A percentile compares a stretch with the other conserved stretches of the same genome.
phyloP scores from a whole-genome alignment of 208 protist genomes.

The Kentomonas sorsogonicus region DNA sequence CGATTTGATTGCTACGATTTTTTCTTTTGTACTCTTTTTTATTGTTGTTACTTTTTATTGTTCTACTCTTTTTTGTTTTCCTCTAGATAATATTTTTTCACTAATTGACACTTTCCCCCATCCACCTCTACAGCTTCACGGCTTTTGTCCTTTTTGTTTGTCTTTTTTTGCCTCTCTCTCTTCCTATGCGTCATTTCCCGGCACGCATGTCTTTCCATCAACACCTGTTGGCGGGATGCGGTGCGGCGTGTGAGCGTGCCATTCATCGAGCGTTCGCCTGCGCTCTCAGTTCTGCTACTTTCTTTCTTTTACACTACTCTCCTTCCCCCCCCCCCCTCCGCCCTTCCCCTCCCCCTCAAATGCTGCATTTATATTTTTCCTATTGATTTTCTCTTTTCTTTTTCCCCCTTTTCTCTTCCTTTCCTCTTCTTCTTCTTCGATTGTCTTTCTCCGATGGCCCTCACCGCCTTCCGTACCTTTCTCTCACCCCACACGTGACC shows the following conservation, averaged over 20 bases:
- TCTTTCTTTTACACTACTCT: constrained; percentile 7
- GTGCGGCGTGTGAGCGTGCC: not conserved
- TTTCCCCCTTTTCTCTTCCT: not conserved
- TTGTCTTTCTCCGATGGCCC: not conserved
- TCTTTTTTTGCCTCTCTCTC: constrained; percentile 5
- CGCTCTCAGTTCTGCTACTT: not conserved
- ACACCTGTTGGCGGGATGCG: not conserved
- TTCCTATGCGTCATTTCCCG: not conserved
- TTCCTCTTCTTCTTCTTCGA: not conserved
- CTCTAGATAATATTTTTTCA: not conserved
- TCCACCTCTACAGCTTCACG: not conserved
- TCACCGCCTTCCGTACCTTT: not conserved
- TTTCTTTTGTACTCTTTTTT: constrained; percentile 7
- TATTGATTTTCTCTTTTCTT: constrained; percentile 4
- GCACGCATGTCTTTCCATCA: not conserved
- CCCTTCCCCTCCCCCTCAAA: no score
- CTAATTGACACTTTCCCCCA: not conserved
- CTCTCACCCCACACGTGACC: constrained; percentile 1
- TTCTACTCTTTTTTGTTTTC: constrained; percentile 1
- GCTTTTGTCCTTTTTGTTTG: not conserved
- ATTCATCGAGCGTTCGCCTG: not conserved
- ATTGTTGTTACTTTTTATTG: constrained; percentile 2
- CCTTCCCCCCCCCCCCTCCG: not conserved
- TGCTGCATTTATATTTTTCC: no score
- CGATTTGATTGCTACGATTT: not conserved